Conservation (phyloP, 2,329 filamentous ascomycete genomes). For the Allantophomopsis cytisporea region DNA sequence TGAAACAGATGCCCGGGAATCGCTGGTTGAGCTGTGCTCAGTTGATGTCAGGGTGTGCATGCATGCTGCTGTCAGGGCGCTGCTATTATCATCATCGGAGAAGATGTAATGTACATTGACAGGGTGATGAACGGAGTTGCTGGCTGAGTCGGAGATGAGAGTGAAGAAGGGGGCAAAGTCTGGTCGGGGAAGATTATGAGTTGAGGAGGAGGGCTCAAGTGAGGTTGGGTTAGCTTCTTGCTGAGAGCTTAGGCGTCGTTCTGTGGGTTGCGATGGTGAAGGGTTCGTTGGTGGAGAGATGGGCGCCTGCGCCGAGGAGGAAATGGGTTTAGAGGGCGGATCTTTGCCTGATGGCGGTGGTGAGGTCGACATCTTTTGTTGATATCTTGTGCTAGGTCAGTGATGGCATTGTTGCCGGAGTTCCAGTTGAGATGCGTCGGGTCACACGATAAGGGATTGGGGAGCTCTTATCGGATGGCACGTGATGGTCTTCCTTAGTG, state of each 20-base stretch:
- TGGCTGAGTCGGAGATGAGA: constrained; percentile 64
- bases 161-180: constrained; percentile 75
- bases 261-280: background rate
- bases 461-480: too few species aligned
- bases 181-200: constrained; percentile 10
- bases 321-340: too few species aligned
- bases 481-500: too few species aligned
- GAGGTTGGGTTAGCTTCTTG: background rate
- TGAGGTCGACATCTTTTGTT: too few species aligned
- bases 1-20: constrained; percentile 1
- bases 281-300: too few species aligned
- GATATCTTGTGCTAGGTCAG: too few species aligned
- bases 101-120: constrained; percentile 78
- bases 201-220: background rate
- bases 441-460: too few species aligned
- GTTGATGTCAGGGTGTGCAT: constrained; percentile 16
- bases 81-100: constrained; percentile 71
- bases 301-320: too few species aligned
- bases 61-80: constrained; percentile 55
- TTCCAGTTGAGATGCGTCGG: too few species aligned
- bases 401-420: too few species aligned
- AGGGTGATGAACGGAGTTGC: constrained; percentile 67
- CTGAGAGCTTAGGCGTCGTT: background rate
- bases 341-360: too few species aligned
- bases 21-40: background rate